Evolutionary conservation across 2,329 filamentous ascomycete genomes (phyloP), one percentile per base, ranked within the genome.

Genomic region (Ophiostoma ips): DNA sequence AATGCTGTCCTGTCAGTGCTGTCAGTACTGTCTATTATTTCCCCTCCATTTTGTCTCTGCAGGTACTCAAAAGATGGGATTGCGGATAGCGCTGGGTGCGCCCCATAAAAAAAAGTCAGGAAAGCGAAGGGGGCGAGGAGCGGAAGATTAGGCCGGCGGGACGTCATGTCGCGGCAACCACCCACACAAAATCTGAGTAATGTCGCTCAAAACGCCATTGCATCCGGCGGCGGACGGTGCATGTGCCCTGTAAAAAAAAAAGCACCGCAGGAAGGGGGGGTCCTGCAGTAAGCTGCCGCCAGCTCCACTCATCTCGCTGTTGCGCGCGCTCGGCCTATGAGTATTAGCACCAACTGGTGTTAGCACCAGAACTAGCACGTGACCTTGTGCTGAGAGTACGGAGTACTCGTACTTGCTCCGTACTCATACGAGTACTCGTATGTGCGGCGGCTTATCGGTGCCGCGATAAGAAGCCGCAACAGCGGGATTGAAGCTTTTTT

Each of bases 121-220:
- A 44, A n/a, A 18, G 19, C 24, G 35, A 34, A 50, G 49, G 43
- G 35, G 34, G 41, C 41, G 16, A 44, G 3, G 5, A 10, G 35
- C 9, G 31, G 34, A 45, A 49, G 33, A 49, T 16, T 37, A 24
- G 48, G 33, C n/a, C 38, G 31, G 48, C 48, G 41, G 40, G 43
- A 50, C 34, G 41, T 37, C 33, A 50, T 35, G 40, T 18, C 24
- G 19, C 33, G 24, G 47, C 40, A n/a, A 31, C 12, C 21, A 34
- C 21, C 35, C 12, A 31, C 34, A 31, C 43, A 31, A n/a, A 36
- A 33, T 34, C 31, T 35, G 35, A 34, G 44, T 46, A 33, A 19
- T 46, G 21, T 15, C 19, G 21, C 38, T 21, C 18, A 24, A 19
- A 41, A 15, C 15, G 19, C 38, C 38, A 41, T 24, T 41, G 38